Base-by-base conservation (phyloP, 805 yeast species). In the Metschnikowia cerradonensis region DNA sequence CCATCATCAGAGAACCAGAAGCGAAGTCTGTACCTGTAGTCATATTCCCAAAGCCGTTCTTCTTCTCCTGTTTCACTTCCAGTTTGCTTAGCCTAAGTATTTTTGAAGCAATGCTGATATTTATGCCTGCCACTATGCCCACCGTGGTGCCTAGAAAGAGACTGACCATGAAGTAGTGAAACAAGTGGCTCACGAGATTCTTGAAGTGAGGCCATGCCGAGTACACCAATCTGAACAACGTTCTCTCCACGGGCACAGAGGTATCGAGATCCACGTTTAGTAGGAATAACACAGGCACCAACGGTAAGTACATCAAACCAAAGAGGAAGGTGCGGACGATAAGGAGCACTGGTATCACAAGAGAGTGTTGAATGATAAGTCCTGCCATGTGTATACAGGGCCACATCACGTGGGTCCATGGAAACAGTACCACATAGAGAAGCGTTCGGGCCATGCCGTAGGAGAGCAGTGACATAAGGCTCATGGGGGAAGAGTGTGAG, bases 301-400 rank as follows among this genome's bases (percentile, higher is more conserved):
- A 48, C 8, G 62, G 62, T 23, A 57, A 23, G 48, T 58, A 58
- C 15, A 58, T 45, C 34, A 53, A 39, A 13, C 58, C 59, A 37
- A 50, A 58, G 39, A 58, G 48, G n/a, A 40, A n/a, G 14, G 55
- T 55, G 37, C 62, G 59, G 40, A 49, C 23, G 36, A 57, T 44
- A 41, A 55, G 51, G 15, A 55, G 39, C 5, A 46, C 38, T 11
- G 62, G 60, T 3, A 55, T 47, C 17, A 52, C 41, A 6, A 58
- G 33, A 30, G 52, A 35, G 49, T 58, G 59, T 15, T 49, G 51
- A 30, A 52, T 19, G 6, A 55, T 17, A 6, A 45, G 52, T 47
- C 45, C 51, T n/a, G 42, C n/a, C 6, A 44, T n/a, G 2, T 36
- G 47, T 6, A 50, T 15, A 6, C 57, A 32, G 14, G 58, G 58